Percentiles rank a stretch among this genome's conserved stretches.
Evolutionary conservation across 2,329 filamentous ascomycete species (phyloP).

Genomic region (Colletotrichum paranaense): DNA sequence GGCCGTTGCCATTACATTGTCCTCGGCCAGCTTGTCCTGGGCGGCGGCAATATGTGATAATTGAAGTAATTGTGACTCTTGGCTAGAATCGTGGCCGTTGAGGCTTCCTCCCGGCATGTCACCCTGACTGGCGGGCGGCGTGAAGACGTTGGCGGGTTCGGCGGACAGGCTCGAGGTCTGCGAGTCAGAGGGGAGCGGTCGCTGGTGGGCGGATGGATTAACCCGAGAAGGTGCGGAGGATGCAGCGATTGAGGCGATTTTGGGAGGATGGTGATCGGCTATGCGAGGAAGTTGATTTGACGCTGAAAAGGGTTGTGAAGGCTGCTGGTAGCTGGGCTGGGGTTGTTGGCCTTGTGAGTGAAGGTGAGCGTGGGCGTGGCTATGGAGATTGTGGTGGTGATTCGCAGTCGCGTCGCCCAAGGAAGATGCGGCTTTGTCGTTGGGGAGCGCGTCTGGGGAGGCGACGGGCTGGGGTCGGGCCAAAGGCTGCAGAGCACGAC

Average conservation of each 20-base stretch:
- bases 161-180: constrained; percentile 44
- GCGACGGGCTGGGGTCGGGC: not conserved
- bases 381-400: constrained; percentile 11
- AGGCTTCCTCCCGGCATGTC: constrained; percentile 39
- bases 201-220: constrained; percentile 17
- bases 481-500: constrained; percentile 7
- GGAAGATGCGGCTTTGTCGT: constrained; percentile 16
- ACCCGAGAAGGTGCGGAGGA: constrained; percentile 36
- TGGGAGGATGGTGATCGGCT: constrained; percentile 35
- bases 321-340: not conserved
- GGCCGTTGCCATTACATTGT: constrained; percentile 48
- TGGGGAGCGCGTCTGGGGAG: constrained; percentile 20
- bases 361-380: not conserved
- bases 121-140: constrained; percentile 41
- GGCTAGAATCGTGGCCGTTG: constrained; percentile 58
- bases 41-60: constrained; percentile 69
- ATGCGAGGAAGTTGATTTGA: not conserved
- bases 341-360: not conserved
- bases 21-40: constrained; percentile 59
- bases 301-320: not conserved
- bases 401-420: constrained; percentile 34
- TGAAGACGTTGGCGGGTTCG: constrained; percentile 42
- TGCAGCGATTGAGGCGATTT: constrained; percentile 38
- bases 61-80: constrained; percentile 66
- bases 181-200: constrained; percentile 39